Base-by-base conservation (phyloP, 2,329 filamentous ascomycete genomes). In the Mycocentrospora acerina region DNA sequence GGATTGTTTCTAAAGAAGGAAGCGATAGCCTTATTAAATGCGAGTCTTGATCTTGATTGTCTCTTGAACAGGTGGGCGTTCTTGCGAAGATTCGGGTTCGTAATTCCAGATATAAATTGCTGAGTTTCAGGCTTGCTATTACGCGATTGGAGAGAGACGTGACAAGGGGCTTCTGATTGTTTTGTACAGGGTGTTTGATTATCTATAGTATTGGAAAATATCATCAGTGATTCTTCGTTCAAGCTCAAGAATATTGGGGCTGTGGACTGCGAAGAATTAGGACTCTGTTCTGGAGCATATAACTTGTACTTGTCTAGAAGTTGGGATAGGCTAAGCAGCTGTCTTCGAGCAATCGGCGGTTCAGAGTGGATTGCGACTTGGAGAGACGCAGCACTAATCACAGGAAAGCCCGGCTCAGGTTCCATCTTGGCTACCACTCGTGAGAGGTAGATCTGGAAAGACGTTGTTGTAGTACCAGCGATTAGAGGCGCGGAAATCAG, bases 381-480 rank as follows among this genome's bases (percentile, higher is more conserved):
- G 22, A 48, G 35, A 42, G 45, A 38, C 11, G 47, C 36, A 17
- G 40, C 30, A 22, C 46, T 30, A 12, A 42, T 27, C 27, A 48
- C n/a, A 38, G 60, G 46, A 49, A 55, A 44, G n/a, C 46, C 37
- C 25, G 57, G 47, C 27, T 56, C 49, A 18, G 61, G 61, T 38
- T 62, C 49, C 22, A 64, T 60, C 19, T 55, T 62, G 28, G 71
- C 71, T 42, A 74, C 69, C 36, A 66, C 71, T 37, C 71, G 55
- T 16, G 72, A 75, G 33, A 75, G 62, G 37, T 72, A 60, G 24
- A 75, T 74, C 42, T 73, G 67, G 31, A 71, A 74, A 67, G 72
- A 72, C 71, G 71, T 74, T 18, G 51, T 71, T 35, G 35, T 29
- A 51, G 48, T 52, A 56, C 57, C 58, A 44, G 59, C 51, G 18